A percentile compares a stretch with the other conserved stretches of the same genome.
Evolutionary conservation across 441 rosid species (phyloP).

Genomic region (Croton setiger): DNA sequence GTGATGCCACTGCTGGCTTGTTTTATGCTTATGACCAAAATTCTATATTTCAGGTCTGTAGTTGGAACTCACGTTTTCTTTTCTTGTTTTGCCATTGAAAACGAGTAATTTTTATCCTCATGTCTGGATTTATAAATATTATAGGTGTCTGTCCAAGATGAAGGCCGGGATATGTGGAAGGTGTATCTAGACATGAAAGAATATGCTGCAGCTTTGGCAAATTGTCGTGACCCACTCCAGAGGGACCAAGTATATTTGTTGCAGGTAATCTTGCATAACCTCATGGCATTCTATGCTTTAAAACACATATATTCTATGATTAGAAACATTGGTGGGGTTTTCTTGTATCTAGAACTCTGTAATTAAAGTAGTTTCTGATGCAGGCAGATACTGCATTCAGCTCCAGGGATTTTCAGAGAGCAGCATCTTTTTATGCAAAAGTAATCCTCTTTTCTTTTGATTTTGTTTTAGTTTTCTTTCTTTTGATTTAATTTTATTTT

Average conservation of each 20-base stretch:
- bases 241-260: slow-evolving; percentile 97
- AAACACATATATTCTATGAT: slow-evolving; percentile 19
- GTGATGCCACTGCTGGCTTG: slow-evolving; percentile 96
- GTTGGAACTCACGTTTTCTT: slow-evolving; percentile 21
- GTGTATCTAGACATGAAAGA: slow-evolving; percentile 94
- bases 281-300: slow-evolving; percentile 1
- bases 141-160: slow-evolving; percentile 94
- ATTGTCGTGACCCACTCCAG: slow-evolving; percentile 87
- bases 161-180: slow-evolving; percentile 99
- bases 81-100: slow-evolving; percentile 10
- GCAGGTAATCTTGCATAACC: slow-evolving; percentile 56
- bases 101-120: slow-evolving; percentile 18
- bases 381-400: slow-evolving; percentile 96
- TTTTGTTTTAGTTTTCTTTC: slow-evolving; percentile 7
- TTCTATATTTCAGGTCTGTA: slow-evolving; percentile 86
- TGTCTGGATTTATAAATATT: slow-evolving; percentile 27
- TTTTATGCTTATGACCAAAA: slow-evolving; percentile 98
- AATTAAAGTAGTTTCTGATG: slow-evolving; percentile 35
- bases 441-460: slow-evolving; percentile 38
- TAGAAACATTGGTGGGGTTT: slow-evolving; percentile 16
- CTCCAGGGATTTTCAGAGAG: slow-evolving; percentile 83
- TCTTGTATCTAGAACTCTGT: slow-evolving; percentile 19
- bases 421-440: slow-evolving; percentile 96
- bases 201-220: slow-evolving; percentile 93
- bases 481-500: no score